phyloP scores from a whole-genome alignment of 129 eudicot genomes.

The Artemisia argyi region DNA sequence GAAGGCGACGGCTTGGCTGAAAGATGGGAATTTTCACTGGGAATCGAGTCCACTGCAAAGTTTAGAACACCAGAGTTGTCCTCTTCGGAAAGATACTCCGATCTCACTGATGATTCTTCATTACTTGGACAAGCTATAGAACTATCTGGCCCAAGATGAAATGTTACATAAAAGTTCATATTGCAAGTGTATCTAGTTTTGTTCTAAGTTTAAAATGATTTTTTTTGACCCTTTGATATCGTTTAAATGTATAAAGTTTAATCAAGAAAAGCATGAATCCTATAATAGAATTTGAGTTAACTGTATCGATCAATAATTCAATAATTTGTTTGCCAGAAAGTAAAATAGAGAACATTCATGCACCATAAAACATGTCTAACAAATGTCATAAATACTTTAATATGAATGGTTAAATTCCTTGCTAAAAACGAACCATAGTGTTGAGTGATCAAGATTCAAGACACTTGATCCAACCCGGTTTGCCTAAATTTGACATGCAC shows the following conservation, averaged over 20 bases:
- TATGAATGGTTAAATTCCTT: too few relatives aligned
- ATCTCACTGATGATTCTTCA: slow-evolving; percentile 78
- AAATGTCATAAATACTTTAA: too few relatives aligned
- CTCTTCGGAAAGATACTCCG: slow-evolving; percentile 74
- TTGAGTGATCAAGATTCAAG: too few relatives aligned
- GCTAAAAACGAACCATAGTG: too few relatives aligned
- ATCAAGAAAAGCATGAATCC: slow-evolving; percentile 13
- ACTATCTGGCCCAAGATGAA: slow-evolving; percentile 87
- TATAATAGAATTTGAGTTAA: not conserved
- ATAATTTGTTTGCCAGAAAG: not conserved
- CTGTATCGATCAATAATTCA: not conserved
- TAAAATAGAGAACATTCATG: too few relatives aligned
- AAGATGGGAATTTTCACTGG: slow-evolving; percentile 86
- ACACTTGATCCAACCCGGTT: too few relatives aligned
- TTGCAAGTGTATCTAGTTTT: slow-evolving; percentile 21
- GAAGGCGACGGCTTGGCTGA: slow-evolving; percentile 90
- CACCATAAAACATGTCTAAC: too few relatives aligned
- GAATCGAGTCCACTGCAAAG: slow-evolving; percentile 53
- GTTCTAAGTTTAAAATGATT: not conserved
- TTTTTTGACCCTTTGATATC: not conserved
- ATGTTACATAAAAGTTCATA: not conserved
- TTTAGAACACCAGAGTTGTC: slow-evolving; percentile 56
- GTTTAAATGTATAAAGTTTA: slow-evolving; percentile 25
- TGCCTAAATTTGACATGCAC: too few relatives aligned
- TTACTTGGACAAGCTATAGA: slow-evolving; percentile 78